Conservation (phyloP, 2,329 filamentous ascomycete species). For the Calcarisporium arbuscula region DNA sequence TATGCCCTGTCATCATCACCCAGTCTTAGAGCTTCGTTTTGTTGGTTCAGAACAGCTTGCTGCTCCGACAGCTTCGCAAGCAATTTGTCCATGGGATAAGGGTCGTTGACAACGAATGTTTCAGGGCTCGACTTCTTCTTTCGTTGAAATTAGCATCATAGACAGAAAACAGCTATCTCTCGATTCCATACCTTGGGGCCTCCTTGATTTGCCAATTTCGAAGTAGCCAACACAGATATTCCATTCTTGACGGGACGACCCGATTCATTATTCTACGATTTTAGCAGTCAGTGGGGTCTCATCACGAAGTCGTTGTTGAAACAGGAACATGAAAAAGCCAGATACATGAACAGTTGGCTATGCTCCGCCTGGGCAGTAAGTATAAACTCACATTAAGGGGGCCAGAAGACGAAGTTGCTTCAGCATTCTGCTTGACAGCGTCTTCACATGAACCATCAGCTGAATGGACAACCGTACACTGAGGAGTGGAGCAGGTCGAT, state of each 20-base stretch:
- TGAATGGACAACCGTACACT: slow-evolving; percentile 14
- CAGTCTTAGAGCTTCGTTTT: slow-evolving; percentile 46
- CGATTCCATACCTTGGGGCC: slow-evolving; percentile 40
- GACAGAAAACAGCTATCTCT: slow-evolving; percentile 9
- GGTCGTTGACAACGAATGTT: slow-evolving; percentile 25
- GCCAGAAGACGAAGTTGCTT: slow-evolving; percentile 9
- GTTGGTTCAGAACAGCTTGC: slow-evolving; percentile 51
- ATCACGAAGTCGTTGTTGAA: too few relatives aligned
- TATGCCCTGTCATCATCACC: slow-evolving; percentile 30
- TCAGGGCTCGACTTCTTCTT: slow-evolving; percentile 43
- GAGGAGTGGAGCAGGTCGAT: slow-evolving; percentile 20
- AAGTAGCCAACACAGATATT: slow-evolving; percentile 42
- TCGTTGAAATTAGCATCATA: slow-evolving; percentile 12
- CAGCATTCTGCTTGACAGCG: slow-evolving; percentile 9
- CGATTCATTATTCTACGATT: slow-evolving; percentile 15
- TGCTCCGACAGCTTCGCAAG: slow-evolving; percentile 70
- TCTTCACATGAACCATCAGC: slow-evolving; percentile 15
- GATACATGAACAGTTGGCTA: neutral
- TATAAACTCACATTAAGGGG: slow-evolving; percentile 13
- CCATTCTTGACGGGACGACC: slow-evolving; percentile 31
- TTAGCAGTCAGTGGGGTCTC: too few relatives aligned
- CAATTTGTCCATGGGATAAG: slow-evolving; percentile 62
- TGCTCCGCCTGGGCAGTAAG: neutral
- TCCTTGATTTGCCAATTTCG: slow-evolving; percentile 50
- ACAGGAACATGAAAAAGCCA: too few relatives aligned